Evolutionary conservation across 2,329 filamentous ascomycete genomes (phyloP).

Genomic region (Colletotrichum limetticola): DNA sequence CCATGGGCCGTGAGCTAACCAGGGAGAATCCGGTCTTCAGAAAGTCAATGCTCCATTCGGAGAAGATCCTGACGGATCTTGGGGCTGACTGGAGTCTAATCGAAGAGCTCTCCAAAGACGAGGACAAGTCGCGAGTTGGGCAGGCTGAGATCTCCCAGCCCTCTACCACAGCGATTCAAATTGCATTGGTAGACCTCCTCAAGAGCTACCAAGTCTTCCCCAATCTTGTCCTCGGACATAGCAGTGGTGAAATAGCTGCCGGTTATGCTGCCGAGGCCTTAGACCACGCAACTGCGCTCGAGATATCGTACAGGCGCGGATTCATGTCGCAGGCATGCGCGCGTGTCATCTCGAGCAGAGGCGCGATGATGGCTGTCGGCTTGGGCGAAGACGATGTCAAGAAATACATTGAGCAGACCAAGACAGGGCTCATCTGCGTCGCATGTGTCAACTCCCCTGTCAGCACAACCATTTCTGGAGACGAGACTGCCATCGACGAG

Average conservation of each 20-base stretch:
- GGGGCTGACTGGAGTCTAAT: conserved; percentile 37
- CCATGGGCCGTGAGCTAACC: conserved; percentile 40
- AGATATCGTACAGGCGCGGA: conserved; percentile 60
- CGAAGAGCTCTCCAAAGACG: conserved; percentile 36
- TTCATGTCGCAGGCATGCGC: conserved; percentile 49
- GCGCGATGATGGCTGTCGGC: conserved; percentile 67
- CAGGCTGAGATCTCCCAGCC: conserved; percentile 44
- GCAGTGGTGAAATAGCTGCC: conserved; percentile 60
- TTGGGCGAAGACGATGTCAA: conserved; percentile 55
- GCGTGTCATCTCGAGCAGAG: conserved; percentile 44
- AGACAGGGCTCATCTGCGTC: conserved; percentile 37
- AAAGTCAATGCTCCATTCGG: background rate
- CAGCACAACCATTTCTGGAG: conserved; percentile 58
- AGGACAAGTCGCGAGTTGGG: conserved; percentile 37
- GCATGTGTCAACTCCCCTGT: conserved; percentile 63
- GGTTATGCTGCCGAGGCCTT: conserved; percentile 57
- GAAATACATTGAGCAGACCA: conserved; percentile 29
- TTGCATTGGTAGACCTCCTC: conserved; percentile 43
- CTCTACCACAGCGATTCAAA: conserved; percentile 44
- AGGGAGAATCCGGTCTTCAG: conserved; percentile 50
- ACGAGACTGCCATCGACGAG: conserved; percentile 38
- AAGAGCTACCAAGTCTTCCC: conserved; percentile 45
- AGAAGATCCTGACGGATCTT: conserved; percentile 36
- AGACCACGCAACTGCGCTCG: conserved; percentile 54
- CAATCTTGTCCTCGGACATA: conserved; percentile 56